These are phyloP conservation scores for Dichomitus squalens DNA, from an alignment of 1,284 basidiomycete species.

Conservation along the genomic window DNA sequence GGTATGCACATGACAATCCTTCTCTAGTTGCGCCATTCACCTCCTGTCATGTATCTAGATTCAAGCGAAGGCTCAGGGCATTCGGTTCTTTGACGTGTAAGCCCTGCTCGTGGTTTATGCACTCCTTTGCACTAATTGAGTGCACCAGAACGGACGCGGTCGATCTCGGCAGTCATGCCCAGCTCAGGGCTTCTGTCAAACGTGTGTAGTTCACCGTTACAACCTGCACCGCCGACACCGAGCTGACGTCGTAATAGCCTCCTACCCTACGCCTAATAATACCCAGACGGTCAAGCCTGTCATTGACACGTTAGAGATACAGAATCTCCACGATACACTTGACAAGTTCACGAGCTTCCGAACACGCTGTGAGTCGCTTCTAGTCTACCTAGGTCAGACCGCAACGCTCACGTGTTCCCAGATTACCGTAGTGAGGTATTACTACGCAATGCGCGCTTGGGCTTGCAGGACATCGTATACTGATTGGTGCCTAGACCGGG, in stretches of 20 bases:
- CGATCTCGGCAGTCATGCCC: slow-evolving; percentile 54
- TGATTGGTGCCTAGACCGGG: slow-evolving; percentile 60
- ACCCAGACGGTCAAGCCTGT: slow-evolving; percentile 60
- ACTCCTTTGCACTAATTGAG: slow-evolving; percentile 10
- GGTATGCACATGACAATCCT: slow-evolving; percentile 39
- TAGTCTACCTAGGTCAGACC: background rate
- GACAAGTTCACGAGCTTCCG: slow-evolving; percentile 75
- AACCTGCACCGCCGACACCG: background rate
- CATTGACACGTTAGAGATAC: slow-evolving; percentile 65
- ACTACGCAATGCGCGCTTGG: slow-evolving; percentile 1
- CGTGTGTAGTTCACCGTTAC: slow-evolving; percentile 35
- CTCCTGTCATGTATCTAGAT: slow-evolving; percentile 52
- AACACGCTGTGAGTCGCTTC: slow-evolving; percentile 58
- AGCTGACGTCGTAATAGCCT: slow-evolving; percentile 6
- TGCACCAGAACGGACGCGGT: slow-evolving; percentile 71
- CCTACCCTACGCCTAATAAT: slow-evolving; percentile 61
- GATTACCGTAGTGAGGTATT: slow-evolving; percentile 79
- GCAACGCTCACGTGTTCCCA: slow-evolving; percentile 36
- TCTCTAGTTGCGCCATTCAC: slow-evolving; percentile 11
- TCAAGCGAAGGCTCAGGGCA: slow-evolving; percentile 70
- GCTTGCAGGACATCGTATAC: slow-evolving; percentile 9
- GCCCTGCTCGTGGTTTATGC: slow-evolving; percentile 22
- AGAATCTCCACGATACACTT: slow-evolving; percentile 70
- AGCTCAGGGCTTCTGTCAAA: slow-evolving; percentile 38
- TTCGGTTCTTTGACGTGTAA: slow-evolving; percentile 89